Percentiles rank a stretch among this genome's conserved stretches.
phyloP scores from a whole-genome alignment of 768 basidiomycete species.

The Termitomyces sp. region DNA sequence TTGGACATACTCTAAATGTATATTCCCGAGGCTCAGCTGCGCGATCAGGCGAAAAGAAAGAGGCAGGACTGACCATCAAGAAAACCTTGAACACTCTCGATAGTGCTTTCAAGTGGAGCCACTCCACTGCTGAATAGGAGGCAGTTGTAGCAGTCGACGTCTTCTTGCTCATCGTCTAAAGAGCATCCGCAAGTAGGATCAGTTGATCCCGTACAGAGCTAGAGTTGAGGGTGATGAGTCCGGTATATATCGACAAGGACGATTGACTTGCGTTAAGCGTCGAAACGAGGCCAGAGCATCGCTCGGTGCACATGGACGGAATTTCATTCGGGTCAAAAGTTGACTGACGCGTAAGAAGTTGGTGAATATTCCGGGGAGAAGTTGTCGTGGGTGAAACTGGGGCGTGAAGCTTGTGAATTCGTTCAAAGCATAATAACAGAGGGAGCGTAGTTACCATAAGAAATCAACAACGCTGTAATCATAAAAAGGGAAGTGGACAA shows the following conservation, averaged over 20 bases:
- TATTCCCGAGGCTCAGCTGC: not conserved
- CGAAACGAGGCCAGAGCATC: not conserved
- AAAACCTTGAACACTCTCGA: not conserved
- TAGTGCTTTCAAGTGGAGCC: not conserved
- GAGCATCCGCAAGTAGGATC: not conserved
- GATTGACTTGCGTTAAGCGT: not conserved
- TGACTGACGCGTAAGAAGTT: constrained; percentile 8
- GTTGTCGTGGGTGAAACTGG: not conserved
- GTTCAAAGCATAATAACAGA: not conserved
- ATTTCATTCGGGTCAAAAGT: constrained; percentile 3
- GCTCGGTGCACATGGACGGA: not conserved
- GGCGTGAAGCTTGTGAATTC: not conserved
- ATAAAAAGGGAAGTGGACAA: not conserved
- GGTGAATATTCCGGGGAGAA: not conserved
- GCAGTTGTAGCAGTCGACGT: constrained; percentile 10
- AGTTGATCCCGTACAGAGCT: not conserved
- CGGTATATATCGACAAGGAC: not conserved
- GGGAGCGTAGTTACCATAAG: not conserved
- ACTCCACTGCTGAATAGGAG: no score
- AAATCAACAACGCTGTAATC: not conserved
- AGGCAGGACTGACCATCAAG: constrained; percentile 7
- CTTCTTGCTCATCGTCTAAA: not conserved
- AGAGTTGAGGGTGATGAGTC: not conserved
- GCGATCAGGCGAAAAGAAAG: not conserved
- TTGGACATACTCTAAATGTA: constrained; percentile 1